Base-by-base conservation (phyloP, 1,139 yeast genomes). In the Eremothecium cymbalariae region DNA sequence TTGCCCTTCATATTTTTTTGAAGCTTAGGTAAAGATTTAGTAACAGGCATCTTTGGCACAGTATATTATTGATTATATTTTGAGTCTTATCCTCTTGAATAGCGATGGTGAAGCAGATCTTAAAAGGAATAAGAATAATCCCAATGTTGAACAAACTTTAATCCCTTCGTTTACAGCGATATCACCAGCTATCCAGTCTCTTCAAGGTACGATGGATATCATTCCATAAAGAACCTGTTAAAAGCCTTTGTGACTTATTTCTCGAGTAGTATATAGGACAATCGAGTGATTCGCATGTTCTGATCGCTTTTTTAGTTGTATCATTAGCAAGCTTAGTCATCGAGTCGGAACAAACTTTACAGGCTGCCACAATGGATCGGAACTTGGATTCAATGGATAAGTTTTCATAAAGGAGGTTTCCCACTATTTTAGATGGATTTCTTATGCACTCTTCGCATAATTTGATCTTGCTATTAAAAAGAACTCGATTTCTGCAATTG, bases 11-110 rank as follows among this genome's bases (percentile, higher is more conserved):
- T 59, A 37, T 67, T 69, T 61, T 82, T 82, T 47, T 75, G 71
- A 28, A 88, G 82, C 57, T 85, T 86, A 16, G 68, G 61, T 33
- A 86, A 64, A 41, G 79, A 77, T 51, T 84, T 86, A 18, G 79
- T 79, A 37, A 79, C 63, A 13, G 95, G 94, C 95, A 86, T 86
- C 20, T 34, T 38, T 34, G 18, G 18, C 8, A 24, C 23, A n/a
- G n/a, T n/a, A n/a, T n/a, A 3, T 23, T 8, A 3, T 23, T 3
- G 14, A 23, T 23, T 23, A 23, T 12, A 3, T 8, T 23, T 23
- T 8, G 25, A 8, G 12, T 14, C 8, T 12, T 22, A 8, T 22
- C 6, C 25, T 6, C 8, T 8, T 22, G 25, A 22, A 6, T 6
- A 14, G 11, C 13, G 5, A 5, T 6, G 13, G 11, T 22, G 6